phyloP scores from a whole-genome alignment of 441 rosid genomes.

The Corymbia calophylla region DNA sequence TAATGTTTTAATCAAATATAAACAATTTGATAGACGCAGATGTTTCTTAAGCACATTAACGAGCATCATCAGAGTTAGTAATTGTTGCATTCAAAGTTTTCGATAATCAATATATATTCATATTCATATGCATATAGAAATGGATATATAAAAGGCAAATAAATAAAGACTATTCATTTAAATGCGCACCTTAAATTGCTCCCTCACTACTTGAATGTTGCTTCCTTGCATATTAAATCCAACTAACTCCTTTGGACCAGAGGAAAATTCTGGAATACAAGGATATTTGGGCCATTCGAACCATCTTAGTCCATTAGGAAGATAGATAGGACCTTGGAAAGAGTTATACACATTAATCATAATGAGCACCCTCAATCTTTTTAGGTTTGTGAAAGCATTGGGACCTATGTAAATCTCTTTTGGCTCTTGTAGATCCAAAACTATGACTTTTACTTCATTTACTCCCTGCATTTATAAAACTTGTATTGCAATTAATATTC shows the following conservation, averaged over 20 bases:
- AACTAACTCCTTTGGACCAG: not conserved
- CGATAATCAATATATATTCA: not conserved
- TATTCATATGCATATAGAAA: not conserved
- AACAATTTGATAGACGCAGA: not conserved
- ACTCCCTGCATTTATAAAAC: too few species aligned
- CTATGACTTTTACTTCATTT: too few species aligned
- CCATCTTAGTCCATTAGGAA: too few species aligned
- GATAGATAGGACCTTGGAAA: too few species aligned
- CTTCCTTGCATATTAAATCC: not conserved
- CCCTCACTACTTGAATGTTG: not conserved
- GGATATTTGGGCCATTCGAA: too few species aligned
- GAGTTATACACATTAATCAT: too few species aligned
- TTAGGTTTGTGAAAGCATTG: too few species aligned
- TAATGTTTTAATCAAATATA: too few species aligned
- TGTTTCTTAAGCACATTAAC: not conserved
- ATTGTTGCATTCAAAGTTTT: not conserved
- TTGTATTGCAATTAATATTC: too few species aligned
- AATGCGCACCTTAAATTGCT: not conserved
- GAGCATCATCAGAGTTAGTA: not conserved
- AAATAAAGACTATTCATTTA: not conserved
- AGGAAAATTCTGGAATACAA: not conserved
- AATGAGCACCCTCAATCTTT: too few species aligned
- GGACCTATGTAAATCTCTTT: too few species aligned
- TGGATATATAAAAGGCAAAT: not conserved
- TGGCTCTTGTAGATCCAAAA: rapidly evolving